Evolutionary conservation across 2,329 filamentous ascomycete species (phyloP).

Genomic region (Ophiostoma angusticollis): DNA sequence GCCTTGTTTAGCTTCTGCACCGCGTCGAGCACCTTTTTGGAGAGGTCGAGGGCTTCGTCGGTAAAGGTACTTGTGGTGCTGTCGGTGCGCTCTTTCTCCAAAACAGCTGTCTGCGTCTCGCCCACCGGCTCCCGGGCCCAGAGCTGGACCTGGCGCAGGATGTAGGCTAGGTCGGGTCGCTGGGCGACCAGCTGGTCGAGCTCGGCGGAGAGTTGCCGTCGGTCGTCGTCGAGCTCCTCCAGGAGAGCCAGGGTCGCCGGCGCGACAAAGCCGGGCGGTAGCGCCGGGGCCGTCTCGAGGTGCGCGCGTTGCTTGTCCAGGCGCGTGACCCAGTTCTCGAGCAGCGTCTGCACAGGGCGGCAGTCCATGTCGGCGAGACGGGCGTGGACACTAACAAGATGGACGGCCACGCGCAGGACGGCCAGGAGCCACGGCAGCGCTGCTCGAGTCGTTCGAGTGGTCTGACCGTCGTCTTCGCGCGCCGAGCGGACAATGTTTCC

Average conservation of each 20-base stretch:
- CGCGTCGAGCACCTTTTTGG: conserved; percentile 65
- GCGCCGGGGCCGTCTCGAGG: conserved; percentile 25
- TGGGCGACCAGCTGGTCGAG: conserved; percentile 30
- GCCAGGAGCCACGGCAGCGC: conserved; percentile 50
- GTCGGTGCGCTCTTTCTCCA: conserved; percentile 9
- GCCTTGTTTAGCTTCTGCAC: conserved; percentile 58
- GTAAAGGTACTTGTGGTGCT: conserved; percentile 33
- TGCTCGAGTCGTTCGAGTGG: too few species aligned
- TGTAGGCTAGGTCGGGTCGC: conserved; percentile 48
- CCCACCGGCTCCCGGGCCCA: conserved; percentile 39
- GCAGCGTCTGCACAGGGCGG: conserved; percentile 26
- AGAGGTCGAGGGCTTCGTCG: conserved; percentile 46
- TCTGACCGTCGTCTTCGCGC: too few species aligned
- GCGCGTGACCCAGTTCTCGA: conserved; percentile 35
- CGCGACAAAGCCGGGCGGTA: conserved; percentile 41
- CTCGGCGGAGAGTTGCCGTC: conserved; percentile 26
- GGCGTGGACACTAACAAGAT: conserved; percentile 52
- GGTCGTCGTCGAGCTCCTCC: conserved; percentile 22
- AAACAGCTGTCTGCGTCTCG: not conserved
- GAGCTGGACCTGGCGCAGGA: conserved; percentile 50
- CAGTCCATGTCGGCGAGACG: conserved; percentile 46
- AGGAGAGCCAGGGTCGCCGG: conserved; percentile 23
- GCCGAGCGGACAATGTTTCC: not conserved
- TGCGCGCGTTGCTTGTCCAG: conserved; percentile 7
- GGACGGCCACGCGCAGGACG: conserved; percentile 49